Conservation (phyloP, 2,329 filamentous ascomycete species). For the Aspergillus sp. region DNA sequence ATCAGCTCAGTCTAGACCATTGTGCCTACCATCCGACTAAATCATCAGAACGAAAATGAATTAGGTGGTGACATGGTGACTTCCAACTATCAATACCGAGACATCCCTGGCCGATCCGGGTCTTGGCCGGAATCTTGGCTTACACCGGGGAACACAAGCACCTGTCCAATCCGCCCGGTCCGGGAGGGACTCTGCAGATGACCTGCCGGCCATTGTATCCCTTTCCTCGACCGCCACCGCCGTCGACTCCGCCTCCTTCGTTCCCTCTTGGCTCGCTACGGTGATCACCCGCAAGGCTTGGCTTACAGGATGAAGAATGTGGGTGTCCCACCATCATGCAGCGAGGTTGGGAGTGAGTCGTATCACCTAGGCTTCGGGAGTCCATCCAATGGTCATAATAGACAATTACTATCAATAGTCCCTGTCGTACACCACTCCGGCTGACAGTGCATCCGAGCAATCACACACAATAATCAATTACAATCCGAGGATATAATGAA, state of each 20-base stretch:
- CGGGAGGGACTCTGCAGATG: not conserved
- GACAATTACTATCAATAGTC: not conserved
- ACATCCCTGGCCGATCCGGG: not conserved
- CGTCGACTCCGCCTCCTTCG: not conserved
- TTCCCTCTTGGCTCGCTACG: not conserved
- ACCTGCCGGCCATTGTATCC: no score
- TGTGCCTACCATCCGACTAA: no score
- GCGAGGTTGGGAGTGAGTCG: not conserved
- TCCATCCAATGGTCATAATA: not conserved
- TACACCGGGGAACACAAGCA: not conserved
- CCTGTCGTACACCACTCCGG: not conserved
- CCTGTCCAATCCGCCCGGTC: not conserved
- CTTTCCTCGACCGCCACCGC: no score
- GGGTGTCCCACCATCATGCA: not conserved
- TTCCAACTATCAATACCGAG: no score
- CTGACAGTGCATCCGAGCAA: no score
- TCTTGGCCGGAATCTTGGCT: slow-evolving; percentile 1
- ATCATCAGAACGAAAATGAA: no score
- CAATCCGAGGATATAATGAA: slow-evolving; percentile 17
- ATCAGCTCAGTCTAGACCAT: no score
- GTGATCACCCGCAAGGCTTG: not conserved
- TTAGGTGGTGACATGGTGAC: no score
- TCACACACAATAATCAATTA: slow-evolving; percentile 14
- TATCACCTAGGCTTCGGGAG: no score
- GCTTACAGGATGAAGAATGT: not conserved